Evolutionary conservation across 225 moss, liverwort and hornwort genomes (phyloP).

Genomic region (Antitrichia curtipendula): DNA sequence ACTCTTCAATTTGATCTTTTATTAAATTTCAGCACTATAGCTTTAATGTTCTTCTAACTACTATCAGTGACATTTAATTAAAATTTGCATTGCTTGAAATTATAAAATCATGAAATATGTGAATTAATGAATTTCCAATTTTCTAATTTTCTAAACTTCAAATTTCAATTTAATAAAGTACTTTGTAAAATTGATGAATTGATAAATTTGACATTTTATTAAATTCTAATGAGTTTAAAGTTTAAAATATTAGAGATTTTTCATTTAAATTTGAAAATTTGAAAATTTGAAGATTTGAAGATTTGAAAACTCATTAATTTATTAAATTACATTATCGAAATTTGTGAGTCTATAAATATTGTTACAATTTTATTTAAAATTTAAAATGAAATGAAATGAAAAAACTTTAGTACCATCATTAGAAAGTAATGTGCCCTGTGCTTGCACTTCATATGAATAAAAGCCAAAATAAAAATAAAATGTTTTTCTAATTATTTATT

Average conservation of each 20-base stretch:
- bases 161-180: not conserved
- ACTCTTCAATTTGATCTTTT: not conserved
- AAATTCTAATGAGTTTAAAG: too few relatives aligned
- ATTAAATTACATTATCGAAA: too few relatives aligned
- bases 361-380: too few relatives aligned
- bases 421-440: too few relatives aligned
- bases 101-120: not conserved
- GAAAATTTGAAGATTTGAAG: too few relatives aligned
- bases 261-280: too few relatives aligned
- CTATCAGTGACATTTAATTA: not conserved
- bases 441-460: too few relatives aligned
- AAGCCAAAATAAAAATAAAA: too few relatives aligned
- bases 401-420: too few relatives aligned
- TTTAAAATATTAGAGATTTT: too few relatives aligned
- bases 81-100: not conserved
- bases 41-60: not conserved
- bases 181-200: not conserved
- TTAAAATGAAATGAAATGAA: too few relatives aligned
- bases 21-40: not conserved
- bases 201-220: not conserved
- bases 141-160: not conserved
- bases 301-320: not conserved
- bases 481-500: too few relatives aligned
- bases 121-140: not conserved
- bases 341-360: not conserved